Conservation (phyloP, 148 eudicot species). For the Cornus florida region DNA sequence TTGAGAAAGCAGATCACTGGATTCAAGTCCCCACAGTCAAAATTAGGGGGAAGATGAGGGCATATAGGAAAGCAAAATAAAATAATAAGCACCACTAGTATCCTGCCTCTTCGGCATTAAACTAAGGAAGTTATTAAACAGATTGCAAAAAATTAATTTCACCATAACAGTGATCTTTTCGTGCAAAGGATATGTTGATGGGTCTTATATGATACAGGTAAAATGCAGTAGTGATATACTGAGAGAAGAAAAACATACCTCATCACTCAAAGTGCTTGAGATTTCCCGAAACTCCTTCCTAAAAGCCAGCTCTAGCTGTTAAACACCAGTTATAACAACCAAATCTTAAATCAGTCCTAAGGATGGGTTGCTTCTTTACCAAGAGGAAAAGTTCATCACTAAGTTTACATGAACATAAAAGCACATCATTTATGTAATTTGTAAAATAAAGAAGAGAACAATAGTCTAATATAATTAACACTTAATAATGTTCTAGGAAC, state of each 20-base stretch:
- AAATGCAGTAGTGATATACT: background rate
- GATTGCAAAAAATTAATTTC: background rate
- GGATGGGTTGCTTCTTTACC: background rate
- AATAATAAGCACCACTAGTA: background rate
- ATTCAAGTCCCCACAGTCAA: background rate
- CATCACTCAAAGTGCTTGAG: slow-evolving; percentile 48
- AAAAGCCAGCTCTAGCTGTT: slow-evolving; percentile 85
- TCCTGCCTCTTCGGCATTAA: background rate
- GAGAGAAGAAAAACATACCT: slow-evolving; percentile 48
- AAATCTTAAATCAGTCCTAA: background rate
- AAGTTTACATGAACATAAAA: background rate
- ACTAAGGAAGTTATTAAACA: background rate
- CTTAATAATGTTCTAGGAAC: too few relatives aligned
- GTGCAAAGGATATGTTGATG: background rate
- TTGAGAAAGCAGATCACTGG: background rate
- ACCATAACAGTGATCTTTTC: background rate
- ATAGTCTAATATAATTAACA: too few relatives aligned
- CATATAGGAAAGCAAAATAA: background rate
- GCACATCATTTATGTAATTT: background rate
- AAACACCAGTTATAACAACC: slow-evolving; percentile 16
- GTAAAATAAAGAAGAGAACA: too few relatives aligned
- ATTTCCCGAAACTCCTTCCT: slow-evolving; percentile 65
- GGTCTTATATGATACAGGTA: background rate
- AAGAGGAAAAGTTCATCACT: background rate
- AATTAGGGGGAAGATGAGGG: background rate